A percentile compares a stretch with the other conserved stretches of the same genome.
Evolutionary conservation across 2,329 filamentous ascomycete genomes (phyloP).

Genomic region (Mycosphaerella sp.): DNA sequence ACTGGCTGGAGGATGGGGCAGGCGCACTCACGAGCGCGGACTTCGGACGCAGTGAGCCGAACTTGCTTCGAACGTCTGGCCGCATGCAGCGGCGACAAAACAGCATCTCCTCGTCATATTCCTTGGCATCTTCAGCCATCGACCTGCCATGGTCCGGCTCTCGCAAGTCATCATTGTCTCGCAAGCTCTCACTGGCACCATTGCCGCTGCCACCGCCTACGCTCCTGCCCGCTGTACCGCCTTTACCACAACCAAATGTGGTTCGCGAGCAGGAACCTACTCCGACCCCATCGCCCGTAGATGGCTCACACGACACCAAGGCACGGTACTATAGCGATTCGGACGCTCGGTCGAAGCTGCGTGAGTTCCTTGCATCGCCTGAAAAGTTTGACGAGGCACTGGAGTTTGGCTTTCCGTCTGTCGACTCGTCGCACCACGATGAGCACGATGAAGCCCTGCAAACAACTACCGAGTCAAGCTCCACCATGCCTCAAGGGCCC

Average conservation of each 20-base stretch:
- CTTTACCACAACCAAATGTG: conserved; percentile 17
- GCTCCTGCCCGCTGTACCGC: conserved; percentile 24
- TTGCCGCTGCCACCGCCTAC: conserved; percentile 29
- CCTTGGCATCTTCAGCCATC: conserved; percentile 2
- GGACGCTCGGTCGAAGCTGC: conserved; percentile 76
- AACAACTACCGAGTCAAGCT: neutral
- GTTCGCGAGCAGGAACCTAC: neutral
- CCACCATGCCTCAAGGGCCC: conserved; percentile 27
- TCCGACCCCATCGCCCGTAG: neutral
- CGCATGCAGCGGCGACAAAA: neutral
- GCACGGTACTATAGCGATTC: conserved; percentile 77
- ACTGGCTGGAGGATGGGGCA: conserved; percentile 17
- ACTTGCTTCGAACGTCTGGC: neutral
- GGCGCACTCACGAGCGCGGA: conserved; percentile 15
- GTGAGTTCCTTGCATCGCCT: conserved; percentile 78
- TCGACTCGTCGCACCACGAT: neutral
- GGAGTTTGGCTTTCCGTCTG: conserved; percentile 76
- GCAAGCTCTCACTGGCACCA: conserved; percentile 25
- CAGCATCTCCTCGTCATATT: neutral
- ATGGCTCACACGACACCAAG: neutral
- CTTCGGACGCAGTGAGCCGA: conserved; percentile 8
- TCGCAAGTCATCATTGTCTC: conserved; percentile 13
- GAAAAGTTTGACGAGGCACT: conserved; percentile 95
- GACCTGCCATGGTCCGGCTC: neutral
- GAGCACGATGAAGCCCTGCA: neutral